Conservation (phyloP, 495 filamentous ascomycete species). For the Talaromyces nanjingensis region DNA sequence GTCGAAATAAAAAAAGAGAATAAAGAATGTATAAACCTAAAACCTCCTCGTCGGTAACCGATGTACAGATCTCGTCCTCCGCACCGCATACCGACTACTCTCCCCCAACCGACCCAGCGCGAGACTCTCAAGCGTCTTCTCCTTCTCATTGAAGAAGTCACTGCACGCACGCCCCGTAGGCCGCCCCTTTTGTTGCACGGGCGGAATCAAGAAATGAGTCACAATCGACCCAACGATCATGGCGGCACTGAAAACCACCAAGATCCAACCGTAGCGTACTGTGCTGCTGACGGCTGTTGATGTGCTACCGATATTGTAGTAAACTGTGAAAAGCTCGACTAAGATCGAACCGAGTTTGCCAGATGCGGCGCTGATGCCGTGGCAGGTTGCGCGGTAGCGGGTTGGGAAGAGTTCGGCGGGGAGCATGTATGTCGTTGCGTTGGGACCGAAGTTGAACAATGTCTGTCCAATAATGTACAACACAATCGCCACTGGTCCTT, state of each 20-base stretch:
- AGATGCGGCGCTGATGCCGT: constrained; percentile 35
- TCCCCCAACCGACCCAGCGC: constrained; percentile 30
- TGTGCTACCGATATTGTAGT: constrained; percentile 27
- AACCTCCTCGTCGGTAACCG: constrained; percentile 3
- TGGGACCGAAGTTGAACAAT: constrained; percentile 30
- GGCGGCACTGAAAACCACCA: constrained; percentile 38
- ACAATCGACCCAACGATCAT: constrained; percentile 41
- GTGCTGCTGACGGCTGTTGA: constrained; percentile 26
- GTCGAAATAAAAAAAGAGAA: neutral
- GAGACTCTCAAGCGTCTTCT: constrained; percentile 35
- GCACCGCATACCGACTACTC: constrained; percentile 32
- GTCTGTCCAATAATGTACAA: constrained; percentile 24
- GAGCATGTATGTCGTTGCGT: constrained; percentile 33
- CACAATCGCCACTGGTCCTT: constrained; percentile 11
- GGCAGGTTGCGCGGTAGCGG: constrained; percentile 36
- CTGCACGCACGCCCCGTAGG: neutral
- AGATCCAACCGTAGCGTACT: constrained; percentile 33
- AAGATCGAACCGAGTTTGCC: constrained; percentile 42
- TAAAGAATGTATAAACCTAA: neutral
- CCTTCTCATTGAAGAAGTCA: constrained; percentile 30
- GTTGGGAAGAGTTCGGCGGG: constrained; percentile 44
- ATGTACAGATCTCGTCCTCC: constrained; percentile 10
- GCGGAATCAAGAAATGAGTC: constrained; percentile 40
- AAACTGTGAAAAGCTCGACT: constrained; percentile 29
- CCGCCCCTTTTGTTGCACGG: constrained; percentile 21